These are phyloP conservation scores for Aspergillus carbonarius DNA, from an alignment of 2,329 filamentous ascomycete species.

Conservation along the genomic window DNA sequence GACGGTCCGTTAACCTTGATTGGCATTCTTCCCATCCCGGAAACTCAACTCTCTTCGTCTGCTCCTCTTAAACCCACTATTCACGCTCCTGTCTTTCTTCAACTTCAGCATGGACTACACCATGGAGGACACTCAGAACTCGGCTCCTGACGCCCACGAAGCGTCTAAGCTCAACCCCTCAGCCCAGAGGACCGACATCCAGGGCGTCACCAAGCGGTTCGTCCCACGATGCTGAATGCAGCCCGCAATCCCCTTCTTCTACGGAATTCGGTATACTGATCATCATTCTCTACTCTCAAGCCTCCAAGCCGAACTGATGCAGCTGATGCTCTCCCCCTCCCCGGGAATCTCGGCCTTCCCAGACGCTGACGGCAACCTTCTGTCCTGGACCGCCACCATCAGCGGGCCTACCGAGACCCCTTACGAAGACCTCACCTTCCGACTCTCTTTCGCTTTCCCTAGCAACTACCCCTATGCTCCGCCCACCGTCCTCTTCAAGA, in stretches of 20 bases:
- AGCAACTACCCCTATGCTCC: constrained; percentile 89
- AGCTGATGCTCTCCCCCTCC: constrained; percentile 92
- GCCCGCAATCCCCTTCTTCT: background rate
- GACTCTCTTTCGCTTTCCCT: constrained; percentile 88
- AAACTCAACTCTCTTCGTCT: background rate
- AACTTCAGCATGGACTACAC: constrained; percentile 51
- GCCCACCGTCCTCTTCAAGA: constrained; percentile 93
- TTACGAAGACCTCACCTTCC: constrained; percentile 84
- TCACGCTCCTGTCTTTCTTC: background rate
- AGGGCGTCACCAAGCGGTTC: constrained; percentile 79
- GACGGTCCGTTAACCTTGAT: constrained; percentile 2
- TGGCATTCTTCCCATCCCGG: constrained; percentile 6
- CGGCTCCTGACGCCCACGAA: constrained; percentile 62
- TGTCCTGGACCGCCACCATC: constrained; percentile 92
- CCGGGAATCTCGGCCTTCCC: constrained; percentile 95
- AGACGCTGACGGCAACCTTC: constrained; percentile 81
- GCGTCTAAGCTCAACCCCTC: constrained; percentile 60
- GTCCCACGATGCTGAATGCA: background rate
- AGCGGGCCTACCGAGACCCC: constrained; percentile 87
- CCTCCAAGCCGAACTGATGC: constrained; percentile 96
- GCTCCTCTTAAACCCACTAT: background rate
- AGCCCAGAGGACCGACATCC: constrained; percentile 62
- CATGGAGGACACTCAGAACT: constrained; percentile 66
- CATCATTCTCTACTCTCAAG: constrained; percentile 48
- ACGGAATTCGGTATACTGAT: background rate